phyloP scores from a whole-genome alignment of 768 basidiomycete genomes.

The Leccinum barrowsii region DNA sequence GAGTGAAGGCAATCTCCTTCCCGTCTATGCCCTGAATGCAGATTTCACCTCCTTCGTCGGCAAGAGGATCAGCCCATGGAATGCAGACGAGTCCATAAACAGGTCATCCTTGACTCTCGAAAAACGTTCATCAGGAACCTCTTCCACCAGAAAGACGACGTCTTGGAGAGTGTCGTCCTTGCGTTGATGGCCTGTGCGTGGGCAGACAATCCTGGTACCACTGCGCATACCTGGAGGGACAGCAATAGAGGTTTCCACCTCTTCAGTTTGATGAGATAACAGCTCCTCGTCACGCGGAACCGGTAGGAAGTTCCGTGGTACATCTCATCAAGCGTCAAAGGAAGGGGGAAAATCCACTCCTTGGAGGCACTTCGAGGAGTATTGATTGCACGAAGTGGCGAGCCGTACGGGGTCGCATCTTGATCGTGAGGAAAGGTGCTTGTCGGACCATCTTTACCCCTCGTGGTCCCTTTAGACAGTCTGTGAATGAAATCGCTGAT shows the following conservation, averaged over 20 bases:
- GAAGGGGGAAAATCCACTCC: conserved; percentile 68
- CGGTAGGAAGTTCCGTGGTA: conserved; percentile 52
- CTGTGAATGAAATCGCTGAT: conserved; percentile 30
- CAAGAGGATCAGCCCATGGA: conserved; percentile 51
- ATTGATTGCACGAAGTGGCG: conserved; percentile 40
- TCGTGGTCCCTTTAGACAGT: conserved; percentile 19
- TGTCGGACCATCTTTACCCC: conserved; percentile 2
- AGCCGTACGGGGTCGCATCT: conserved; percentile 26
- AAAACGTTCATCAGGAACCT: conserved; percentile 55
- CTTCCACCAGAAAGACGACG: conserved; percentile 62
- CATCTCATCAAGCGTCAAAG: conserved; percentile 59
- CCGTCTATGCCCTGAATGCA: conserved; percentile 57
- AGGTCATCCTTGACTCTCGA: conserved; percentile 55
- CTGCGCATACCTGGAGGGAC: conserved; percentile 59
- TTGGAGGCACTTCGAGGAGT: conserved; percentile 40
- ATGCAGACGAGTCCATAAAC: conserved; percentile 50
- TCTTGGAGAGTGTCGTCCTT: conserved; percentile 56
- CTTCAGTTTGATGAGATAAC: conserved; percentile 45
- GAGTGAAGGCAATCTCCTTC: conserved; percentile 44
- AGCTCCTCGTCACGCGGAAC: conserved; percentile 60
- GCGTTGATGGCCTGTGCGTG: conserved; percentile 64
- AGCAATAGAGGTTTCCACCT: conserved; percentile 56
- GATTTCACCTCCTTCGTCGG: conserved; percentile 45
- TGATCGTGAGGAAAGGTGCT: conserved; percentile 8
- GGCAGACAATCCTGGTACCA: conserved; percentile 58